phyloP scores from a whole-genome alignment of 805 yeast genomes.

The Yarrowia keelungensis region DNA sequence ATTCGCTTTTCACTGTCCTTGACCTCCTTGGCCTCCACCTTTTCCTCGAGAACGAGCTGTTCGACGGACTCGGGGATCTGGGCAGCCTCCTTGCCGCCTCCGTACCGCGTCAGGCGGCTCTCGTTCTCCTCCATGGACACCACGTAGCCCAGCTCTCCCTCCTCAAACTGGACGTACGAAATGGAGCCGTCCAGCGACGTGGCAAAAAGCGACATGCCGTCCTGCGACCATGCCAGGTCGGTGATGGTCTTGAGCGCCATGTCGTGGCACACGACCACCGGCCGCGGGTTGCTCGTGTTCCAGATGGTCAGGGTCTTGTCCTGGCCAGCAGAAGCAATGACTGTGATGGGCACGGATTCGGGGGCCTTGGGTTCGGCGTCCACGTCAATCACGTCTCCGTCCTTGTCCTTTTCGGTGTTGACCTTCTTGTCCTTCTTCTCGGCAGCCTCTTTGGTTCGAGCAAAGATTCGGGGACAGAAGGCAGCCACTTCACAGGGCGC shows the following conservation, averaged over 20 bases:
- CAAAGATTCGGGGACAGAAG: constrained; percentile 56
- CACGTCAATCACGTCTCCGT: constrained; percentile 43
- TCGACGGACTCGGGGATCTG: constrained; percentile 86
- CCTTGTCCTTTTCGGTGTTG: constrained; percentile 13
- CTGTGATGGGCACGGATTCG: constrained; percentile 58
- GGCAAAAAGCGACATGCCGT: constrained; percentile 73
- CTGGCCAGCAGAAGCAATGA: constrained; percentile 96
- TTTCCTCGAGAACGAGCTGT: constrained; percentile 76
- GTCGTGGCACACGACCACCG: constrained; percentile 80
- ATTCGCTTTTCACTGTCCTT: constrained; percentile 49
- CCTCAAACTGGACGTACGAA: constrained; percentile 68
- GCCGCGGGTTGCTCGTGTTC: constrained; percentile 79
- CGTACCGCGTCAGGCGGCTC: constrained; percentile 77
- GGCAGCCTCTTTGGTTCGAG: constrained; percentile 39
- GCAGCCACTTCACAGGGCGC: constrained; percentile 71
- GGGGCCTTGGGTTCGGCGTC: constrained; percentile 43
- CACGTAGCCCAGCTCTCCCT: constrained; percentile 53
- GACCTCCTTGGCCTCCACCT: constrained; percentile 54
- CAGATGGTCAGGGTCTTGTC: constrained; percentile 87
- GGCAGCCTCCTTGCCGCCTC: constrained; percentile 84
- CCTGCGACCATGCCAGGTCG: constrained; percentile 87
- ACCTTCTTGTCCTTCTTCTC: constrained; percentile 12
- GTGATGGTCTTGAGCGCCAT: constrained; percentile 79
- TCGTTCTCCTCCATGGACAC: constrained; percentile 72
- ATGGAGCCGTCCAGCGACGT: constrained; percentile 88